Conservation (phyloP, 305 asterid genomes). For the Fraxinus albicans region DNA sequence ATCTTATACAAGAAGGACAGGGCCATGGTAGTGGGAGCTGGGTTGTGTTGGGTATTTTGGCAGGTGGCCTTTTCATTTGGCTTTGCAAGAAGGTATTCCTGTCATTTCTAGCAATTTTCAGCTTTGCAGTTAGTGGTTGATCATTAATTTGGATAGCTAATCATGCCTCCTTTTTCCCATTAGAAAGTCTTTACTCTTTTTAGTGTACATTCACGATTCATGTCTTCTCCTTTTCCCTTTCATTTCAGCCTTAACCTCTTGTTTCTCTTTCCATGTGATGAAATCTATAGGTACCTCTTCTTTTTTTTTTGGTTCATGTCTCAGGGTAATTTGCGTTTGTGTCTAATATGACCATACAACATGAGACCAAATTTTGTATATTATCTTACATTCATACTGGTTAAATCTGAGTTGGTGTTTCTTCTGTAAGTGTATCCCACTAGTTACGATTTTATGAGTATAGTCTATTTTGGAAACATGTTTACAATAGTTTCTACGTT, state of each 20-base stretch:
- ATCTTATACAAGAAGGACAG: slow-evolving; percentile 96
- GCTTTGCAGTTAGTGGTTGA: not conserved
- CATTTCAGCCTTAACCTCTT: not conserved
- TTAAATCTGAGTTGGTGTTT: not conserved
- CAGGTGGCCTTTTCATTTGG: slow-evolving; percentile 87
- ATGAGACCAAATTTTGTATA: not conserved
- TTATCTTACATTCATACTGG: not conserved
- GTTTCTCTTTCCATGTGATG: not conserved
- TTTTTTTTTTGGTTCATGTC: not conserved
- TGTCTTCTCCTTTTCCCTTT: not conserved
- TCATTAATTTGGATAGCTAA: slow-evolving; percentile 3
- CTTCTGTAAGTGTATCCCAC: not conserved
- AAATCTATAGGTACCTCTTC: not conserved
- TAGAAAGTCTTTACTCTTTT: not conserved
- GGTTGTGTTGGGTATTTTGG: slow-evolving; percentile 86
- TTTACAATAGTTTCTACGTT: not conserved
- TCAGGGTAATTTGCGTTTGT: not conserved
- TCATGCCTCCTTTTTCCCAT: not conserved
- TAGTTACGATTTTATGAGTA: not conserved
- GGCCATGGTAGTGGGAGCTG: slow-evolving; percentile 92
- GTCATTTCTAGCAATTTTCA: slow-evolving; percentile 8
- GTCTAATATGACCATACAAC: not conserved
- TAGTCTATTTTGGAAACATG: not conserved
- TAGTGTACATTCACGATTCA: not conserved
- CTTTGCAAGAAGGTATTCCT: slow-evolving; percentile 83